phyloP scores from a whole-genome alignment of 2,329 filamentous ascomycete species.

The Dothistroma pini region DNA sequence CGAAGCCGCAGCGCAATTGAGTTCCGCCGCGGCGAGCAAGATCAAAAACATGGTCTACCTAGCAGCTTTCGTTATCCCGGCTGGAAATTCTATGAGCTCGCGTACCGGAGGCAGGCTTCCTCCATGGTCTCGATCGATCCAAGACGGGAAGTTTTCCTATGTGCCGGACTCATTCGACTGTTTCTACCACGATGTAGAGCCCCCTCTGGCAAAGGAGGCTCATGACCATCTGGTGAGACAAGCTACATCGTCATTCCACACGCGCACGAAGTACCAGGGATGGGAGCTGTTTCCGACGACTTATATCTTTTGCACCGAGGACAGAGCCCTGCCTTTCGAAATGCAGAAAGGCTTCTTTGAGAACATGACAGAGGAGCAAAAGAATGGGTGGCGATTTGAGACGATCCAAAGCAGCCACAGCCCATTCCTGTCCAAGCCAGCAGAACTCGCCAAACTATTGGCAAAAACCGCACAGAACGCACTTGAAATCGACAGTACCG shows the following conservation, averaged over 20 bases:
- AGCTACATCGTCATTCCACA: conserved; percentile 10
- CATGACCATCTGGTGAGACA: conserved; percentile 9
- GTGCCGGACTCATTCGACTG: conserved; percentile 13
- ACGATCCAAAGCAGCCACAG: conserved; percentile 18
- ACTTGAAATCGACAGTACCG: background rate
- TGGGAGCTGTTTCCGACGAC: conserved; percentile 18
- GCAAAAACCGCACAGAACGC: conserved; percentile 4
- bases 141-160: conserved; percentile 1
- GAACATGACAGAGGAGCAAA: conserved; percentile 9
- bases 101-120: conserved; percentile 5
- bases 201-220: conserved; percentile 16
- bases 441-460: conserved; percentile 13
- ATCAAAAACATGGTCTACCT: conserved; percentile 18
- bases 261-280: conserved; percentile 12
- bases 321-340: conserved; percentile 10
- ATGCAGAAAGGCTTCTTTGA: conserved; percentile 8
- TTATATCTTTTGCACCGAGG: conserved; percentile 19
- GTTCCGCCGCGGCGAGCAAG: conserved; percentile 10
- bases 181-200: conserved; percentile 22
- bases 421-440: conserved; percentile 20
- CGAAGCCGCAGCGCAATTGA: conserved; percentile 20
- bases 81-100: conserved; percentile 4
- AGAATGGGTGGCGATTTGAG: conserved; percentile 8
- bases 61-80: conserved; percentile 17
- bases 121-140: conserved; percentile 11